These are phyloP conservation scores for Parachaetomium inaequale DNA, from an alignment of 495 filamentous ascomycete species.

Conservation along the genomic window DNA sequence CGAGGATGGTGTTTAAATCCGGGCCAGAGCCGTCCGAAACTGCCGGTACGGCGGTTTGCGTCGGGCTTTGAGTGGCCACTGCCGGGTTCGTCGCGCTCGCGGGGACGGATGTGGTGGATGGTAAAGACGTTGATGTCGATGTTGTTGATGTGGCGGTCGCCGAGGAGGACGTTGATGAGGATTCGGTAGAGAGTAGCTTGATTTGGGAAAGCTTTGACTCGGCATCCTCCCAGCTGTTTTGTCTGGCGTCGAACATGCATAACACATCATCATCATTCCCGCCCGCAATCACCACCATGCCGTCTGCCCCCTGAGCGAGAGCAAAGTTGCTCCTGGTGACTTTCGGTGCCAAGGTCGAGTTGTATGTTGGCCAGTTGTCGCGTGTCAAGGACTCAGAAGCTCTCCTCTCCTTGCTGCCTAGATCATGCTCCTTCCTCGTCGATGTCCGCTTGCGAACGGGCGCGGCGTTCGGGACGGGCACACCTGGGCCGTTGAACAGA, in stretches of 20 bases:
- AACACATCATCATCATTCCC: slow-evolving; percentile 64
- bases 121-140: slow-evolving; percentile 26
- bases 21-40: slow-evolving; percentile 9
- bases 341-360: slow-evolving; percentile 65
- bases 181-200: slow-evolving; percentile 32
- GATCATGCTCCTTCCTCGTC: slow-evolving; percentile 29
- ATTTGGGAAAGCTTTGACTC: slow-evolving; percentile 57
- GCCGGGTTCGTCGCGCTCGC: slow-evolving; percentile 16
- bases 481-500: slow-evolving; percentile 46
- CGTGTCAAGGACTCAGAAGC: slow-evolving; percentile 41
- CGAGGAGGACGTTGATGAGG: slow-evolving; percentile 37
- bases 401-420: slow-evolving; percentile 31
- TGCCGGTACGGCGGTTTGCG: slow-evolving; percentile 27
- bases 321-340: slow-evolving; percentile 48
- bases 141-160: slow-evolving; percentile 33
- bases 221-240: slow-evolving; percentile 80
- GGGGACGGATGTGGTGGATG: slow-evolving; percentile 32
- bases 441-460: slow-evolving; percentile 28
- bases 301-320: slow-evolving; percentile 48
- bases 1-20: slow-evolving; percentile 56
- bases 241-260: slow-evolving; percentile 73
- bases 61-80: slow-evolving; percentile 34
- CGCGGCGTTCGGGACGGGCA: slow-evolving; percentile 41
- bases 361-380: slow-evolving; percentile 73
- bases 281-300: slow-evolving; percentile 72